Conservation (phyloP, 202 grass and related monocot species). For the Thinopyrum obtusiflorum region DNA sequence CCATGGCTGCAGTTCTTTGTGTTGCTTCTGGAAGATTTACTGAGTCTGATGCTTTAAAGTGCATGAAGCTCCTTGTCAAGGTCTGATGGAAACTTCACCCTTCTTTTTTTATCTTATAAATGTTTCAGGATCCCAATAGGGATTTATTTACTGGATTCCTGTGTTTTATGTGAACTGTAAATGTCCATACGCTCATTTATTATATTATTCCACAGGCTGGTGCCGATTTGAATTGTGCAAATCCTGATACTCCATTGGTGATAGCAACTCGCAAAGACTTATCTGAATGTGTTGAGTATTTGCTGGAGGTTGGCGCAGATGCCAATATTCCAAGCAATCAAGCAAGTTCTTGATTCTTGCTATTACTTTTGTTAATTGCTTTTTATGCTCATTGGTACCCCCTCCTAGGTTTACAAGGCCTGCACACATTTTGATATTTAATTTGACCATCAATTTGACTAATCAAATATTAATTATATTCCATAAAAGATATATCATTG, state of each 20-base stretch:
- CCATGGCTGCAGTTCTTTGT: conserved; percentile 32
- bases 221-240: conserved; percentile 36
- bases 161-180: not conserved
- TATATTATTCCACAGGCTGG: conserved; percentile 29
- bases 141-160: not conserved
- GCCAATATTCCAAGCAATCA: conserved; percentile 41
- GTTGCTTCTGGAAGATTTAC: conserved; percentile 17
- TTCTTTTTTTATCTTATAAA: not conserved
- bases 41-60: conserved; percentile 31
- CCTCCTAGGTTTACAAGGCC: not conserved
- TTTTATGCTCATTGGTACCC: not conserved
- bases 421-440: not conserved
- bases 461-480: not conserved
- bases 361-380: not conserved
- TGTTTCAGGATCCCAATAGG: not conserved
- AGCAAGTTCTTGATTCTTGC: conserved; percentile 8
- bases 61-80: conserved; percentile 37
- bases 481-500: not conserved
- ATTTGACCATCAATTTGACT: not conserved
- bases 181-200: not conserved
- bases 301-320: conserved; percentile 30
- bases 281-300: conserved; percentile 27
- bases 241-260: conserved; percentile 40
- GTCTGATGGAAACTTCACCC: not conserved
- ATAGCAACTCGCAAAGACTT: conserved; percentile 30